Conservation (phyloP, 441 rosid genomes). For the Gossypium schwendimanii region DNA sequence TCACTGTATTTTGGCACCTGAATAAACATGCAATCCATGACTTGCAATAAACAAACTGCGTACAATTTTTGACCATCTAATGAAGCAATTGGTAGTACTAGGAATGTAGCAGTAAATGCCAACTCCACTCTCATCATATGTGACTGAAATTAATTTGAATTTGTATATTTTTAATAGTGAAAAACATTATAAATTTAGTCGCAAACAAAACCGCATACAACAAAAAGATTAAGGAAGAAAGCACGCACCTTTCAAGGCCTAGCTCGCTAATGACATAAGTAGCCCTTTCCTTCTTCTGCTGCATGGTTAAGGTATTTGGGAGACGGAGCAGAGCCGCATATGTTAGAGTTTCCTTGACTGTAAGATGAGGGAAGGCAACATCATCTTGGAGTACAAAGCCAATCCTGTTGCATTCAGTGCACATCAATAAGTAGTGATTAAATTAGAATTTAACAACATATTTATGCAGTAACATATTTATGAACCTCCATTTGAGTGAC, state of each 20-base stretch:
- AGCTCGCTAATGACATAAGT: slow-evolving; percentile 16
- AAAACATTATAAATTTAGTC: background rate
- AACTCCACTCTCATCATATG: background rate
- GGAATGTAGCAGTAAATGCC: background rate
- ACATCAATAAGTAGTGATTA: background rate
- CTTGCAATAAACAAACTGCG: background rate
- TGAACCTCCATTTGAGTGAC: slow-evolving; percentile 20
- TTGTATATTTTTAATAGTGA: background rate
- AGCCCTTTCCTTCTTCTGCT: slow-evolving; percentile 24
- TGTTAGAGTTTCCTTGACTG: slow-evolving; percentile 30
- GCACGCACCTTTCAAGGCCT: slow-evolving; percentile 28
- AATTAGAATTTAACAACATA: background rate
- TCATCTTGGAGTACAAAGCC: slow-evolving; percentile 38
- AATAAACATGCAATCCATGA: slow-evolving; percentile 1
- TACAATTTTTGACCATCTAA: background rate
- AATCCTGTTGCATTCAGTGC: slow-evolving; percentile 17
- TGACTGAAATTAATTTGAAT: background rate
- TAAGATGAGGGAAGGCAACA: slow-evolving; percentile 29
- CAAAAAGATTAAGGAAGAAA: background rate
- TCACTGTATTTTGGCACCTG: slow-evolving; percentile 24
- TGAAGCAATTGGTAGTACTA: background rate
- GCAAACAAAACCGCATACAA: background rate
- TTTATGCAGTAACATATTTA: background rate
- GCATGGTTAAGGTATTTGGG: slow-evolving; percentile 16
- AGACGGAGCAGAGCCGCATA: slow-evolving; percentile 30